Evolutionary conservation across 2,329 filamentous ascomycete species (phyloP), one percentile per base, ranked within the genome.

Genomic region (Arthrocladium fulminans): DNA sequence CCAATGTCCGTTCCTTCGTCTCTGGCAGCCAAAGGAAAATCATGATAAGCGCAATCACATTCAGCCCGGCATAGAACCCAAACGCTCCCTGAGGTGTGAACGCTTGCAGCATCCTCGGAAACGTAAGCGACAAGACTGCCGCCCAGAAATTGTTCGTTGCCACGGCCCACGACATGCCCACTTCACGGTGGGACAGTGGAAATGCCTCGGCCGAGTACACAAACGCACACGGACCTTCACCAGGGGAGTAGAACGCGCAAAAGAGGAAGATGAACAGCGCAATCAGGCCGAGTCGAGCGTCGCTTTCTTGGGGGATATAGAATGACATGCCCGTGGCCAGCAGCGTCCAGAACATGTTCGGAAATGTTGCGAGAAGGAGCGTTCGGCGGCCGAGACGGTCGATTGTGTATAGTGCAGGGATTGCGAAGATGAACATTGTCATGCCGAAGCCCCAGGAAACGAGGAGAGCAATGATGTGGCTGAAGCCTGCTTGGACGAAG

Each of bases 361-460:
- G 72, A 54, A 74, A 74, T 0, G 72, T 75, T 54, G 70, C 69
- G 13, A 69, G 50, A 57, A 75, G 57, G 4, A 80, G 62, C 5
- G 69, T 70, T 15, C 77, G 71, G 7, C 77, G 68, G 2, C 77
- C 77, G 50, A 75, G 76, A 0, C 69, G 75, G 52, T 80, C 77
- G 54, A 80, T 80, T 2, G 76, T 76, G 15, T 46, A 80, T 29
- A 81, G 63, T 1, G 77, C 76, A 0, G 77, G 77, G 51, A 72
- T 74, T 1, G 77, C 76, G 54, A 80, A 80, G 41, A 79, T 38
- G 53, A 79, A 80, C 53, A 75, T 79, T 47, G 79, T 68, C 0
- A 80, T 62, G 2, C 79, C 79, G 51, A 79, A 80, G 0, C 77
- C 77, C 57, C 73, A 74, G 0, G 76, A 77, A 0, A 74, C 76